These are phyloP conservation scores for Cryphonectria naterciae DNA, from an alignment of 2,329 filamentous ascomycete genomes.

Conservation along the genomic window DNA sequence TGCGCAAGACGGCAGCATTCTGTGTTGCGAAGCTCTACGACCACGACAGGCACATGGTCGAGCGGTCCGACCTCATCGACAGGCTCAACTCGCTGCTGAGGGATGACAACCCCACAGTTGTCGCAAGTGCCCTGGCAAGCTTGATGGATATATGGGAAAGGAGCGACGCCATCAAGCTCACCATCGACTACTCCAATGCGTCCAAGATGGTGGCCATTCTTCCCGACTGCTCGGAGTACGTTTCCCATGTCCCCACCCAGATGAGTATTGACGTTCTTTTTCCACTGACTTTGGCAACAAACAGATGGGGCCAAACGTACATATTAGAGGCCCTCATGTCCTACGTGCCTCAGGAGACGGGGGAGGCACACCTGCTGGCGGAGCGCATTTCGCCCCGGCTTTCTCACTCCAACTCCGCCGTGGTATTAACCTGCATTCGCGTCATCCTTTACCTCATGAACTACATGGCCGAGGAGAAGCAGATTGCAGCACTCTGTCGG, in stretches of 20 bases:
- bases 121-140: slow-evolving; percentile 87
- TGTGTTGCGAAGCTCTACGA: slow-evolving; percentile 98
- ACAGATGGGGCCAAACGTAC: slow-evolving; percentile 96
- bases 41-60: slow-evolving; percentile 88
- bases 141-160: slow-evolving; percentile 99
- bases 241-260: slow-evolving; percentile 29
- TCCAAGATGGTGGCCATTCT: slow-evolving; percentile 98
- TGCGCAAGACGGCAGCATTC: slow-evolving; percentile 95
- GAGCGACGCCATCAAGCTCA: slow-evolving; percentile 95
- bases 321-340: slow-evolving; percentile 98
- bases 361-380: slow-evolving; percentile 85
- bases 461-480: slow-evolving; percentile 91
- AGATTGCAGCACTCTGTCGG: slow-evolving; percentile 82
- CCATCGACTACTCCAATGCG: slow-evolving; percentile 95
- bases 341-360: slow-evolving; percentile 89
- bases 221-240: slow-evolving; percentile 94
- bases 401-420: slow-evolving; percentile 95
- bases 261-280: background rate
- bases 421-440: slow-evolving; percentile 93
- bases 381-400: slow-evolving; percentile 94
- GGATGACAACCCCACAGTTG: slow-evolving; percentile 96
- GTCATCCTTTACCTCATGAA: slow-evolving; percentile 99
- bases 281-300: slow-evolving; percentile 40
- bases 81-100: slow-evolving; percentile 85
- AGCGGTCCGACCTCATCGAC: slow-evolving; percentile 89